Conservation (phyloP, 768 basidiomycete genomes). For the Russula ochroleuca region DNA sequence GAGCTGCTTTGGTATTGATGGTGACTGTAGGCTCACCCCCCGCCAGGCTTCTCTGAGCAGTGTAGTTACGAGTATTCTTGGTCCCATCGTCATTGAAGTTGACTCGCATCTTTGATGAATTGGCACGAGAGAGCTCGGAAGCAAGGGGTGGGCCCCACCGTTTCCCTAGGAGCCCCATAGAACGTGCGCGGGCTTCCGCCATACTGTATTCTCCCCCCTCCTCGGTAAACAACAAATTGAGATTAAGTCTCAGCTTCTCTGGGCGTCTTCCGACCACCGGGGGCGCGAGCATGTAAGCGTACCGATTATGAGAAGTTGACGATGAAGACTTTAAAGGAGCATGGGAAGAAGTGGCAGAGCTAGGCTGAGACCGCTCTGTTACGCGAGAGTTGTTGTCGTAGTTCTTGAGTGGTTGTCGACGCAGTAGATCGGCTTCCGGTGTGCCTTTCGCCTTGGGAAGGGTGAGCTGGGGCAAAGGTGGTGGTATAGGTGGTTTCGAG, state of each 20-base stretch:
- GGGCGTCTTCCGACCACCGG: slow-evolving; percentile 63
- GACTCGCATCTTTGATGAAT: slow-evolving; percentile 34
- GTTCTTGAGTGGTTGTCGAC: slow-evolving; percentile 26
- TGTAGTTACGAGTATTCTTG: slow-evolving; percentile 38
- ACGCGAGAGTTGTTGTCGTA: slow-evolving; percentile 10
- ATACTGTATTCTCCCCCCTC: slow-evolving; percentile 79
- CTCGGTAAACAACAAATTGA: slow-evolving; percentile 67
- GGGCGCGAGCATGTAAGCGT: slow-evolving; percentile 70
- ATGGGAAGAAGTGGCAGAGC: slow-evolving; percentile 28
- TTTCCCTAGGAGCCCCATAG: slow-evolving; percentile 79
- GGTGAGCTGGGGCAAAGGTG: slow-evolving; percentile 8
- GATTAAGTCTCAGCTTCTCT: slow-evolving; percentile 65
- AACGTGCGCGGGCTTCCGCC: slow-evolving; percentile 76
- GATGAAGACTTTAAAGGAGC: slow-evolving; percentile 30
- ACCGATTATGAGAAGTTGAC: slow-evolving; percentile 39
- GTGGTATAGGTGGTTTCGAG: slow-evolving; percentile 11
- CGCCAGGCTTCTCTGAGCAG: slow-evolving; percentile 44
- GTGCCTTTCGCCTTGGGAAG: slow-evolving; percentile 27
- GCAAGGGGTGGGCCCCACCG: slow-evolving; percentile 70
- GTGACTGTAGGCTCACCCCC: slow-evolving; percentile 81
- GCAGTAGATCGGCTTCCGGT: slow-evolving; percentile 23
- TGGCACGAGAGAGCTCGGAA: slow-evolving; percentile 32
- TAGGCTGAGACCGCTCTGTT: slow-evolving; percentile 31
- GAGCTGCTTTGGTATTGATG: slow-evolving; percentile 93
- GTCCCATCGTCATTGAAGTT: slow-evolving; percentile 60